Evolutionary conservation across 2,329 filamentous ascomycete species (phyloP), one percentile per base, ranked within the genome.

Genomic region (Arthrinium puccinioides): DNA sequence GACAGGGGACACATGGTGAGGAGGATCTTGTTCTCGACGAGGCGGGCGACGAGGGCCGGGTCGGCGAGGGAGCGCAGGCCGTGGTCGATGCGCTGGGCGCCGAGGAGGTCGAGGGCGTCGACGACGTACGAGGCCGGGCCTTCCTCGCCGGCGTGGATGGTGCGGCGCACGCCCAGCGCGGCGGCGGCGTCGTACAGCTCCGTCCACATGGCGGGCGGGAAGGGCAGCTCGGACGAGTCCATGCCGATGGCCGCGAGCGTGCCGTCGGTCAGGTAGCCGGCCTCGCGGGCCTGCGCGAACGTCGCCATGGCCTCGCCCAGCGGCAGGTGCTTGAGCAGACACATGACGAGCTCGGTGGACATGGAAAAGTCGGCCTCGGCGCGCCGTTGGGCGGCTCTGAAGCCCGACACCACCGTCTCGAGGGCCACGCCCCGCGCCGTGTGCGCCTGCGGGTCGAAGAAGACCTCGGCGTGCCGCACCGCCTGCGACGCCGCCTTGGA

Each of bases 321-420:
- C 4, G 82, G 77, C 31, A 87, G 62, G 57, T 88, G 81, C 21
- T 83, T 11, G 15, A 27, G 72, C 45, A 14, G 13, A 19, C 38
- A 29, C 20, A 41, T 24, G 18, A 21, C 29, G 18, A 35, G 31
- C 18, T 39, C 32, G 15, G 36, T n/a, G 9, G 29, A 88, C 62
- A 50, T 88, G 80, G 55, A 84, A 88, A 86, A 54, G 76, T 69
- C 18, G 89, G 70, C 62, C 89, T 89, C 36, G 5, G 39, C 39
- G 5, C 29, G 21, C 14, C 28, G 19, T 14, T 36, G 37, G 3
- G 40, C 40, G 6, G 16, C 33, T 18, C 29, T 4, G 6, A 43
- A 19, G 3, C 40, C 40, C n/a, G 20, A 31, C 23, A 45, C 33
- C 10, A 45, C n/a, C 3, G 33, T 30, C 2, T 8, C 28, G 32